A percentile compares a stretch with the other conserved stretches of the same genome.
Evolutionary conservation across 1,139 yeast species (phyloP).

Genomic region (Sugiyamaella castrensis): DNA sequence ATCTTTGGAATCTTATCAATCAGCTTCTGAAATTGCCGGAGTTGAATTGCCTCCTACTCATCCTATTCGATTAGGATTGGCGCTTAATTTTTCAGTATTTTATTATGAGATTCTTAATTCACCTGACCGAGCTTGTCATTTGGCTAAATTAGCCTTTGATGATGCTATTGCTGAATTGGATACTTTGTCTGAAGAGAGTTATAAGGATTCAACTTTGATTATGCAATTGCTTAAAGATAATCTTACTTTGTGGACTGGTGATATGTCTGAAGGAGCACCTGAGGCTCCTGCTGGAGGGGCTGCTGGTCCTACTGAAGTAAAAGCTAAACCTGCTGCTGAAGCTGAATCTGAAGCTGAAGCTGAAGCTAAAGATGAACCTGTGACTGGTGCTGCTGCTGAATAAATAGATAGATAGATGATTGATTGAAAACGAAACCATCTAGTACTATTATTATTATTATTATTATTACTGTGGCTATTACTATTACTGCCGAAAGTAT

Average conservation of each 20-base stretch:
- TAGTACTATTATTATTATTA: too few relatives aligned
- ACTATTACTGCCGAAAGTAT: too few relatives aligned
- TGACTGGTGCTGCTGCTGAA: neutral
- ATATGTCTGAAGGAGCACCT: constrained; percentile 83
- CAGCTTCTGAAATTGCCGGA: constrained; percentile 95
- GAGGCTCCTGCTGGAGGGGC: constrained; percentile 33
- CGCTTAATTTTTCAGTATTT: constrained; percentile 95
- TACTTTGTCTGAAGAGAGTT: constrained; percentile 94
- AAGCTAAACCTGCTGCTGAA: constrained; percentile 2
- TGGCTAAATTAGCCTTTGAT: constrained; percentile 98
- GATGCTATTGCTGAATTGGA: constrained; percentile 99
- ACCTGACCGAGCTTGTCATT: constrained; percentile 97
- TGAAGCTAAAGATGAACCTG: neutral
- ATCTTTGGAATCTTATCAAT: constrained; percentile 89
- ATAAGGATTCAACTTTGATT: constrained; percentile 95
- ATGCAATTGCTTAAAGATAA: constrained; percentile 99
- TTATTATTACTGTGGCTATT: too few relatives aligned
- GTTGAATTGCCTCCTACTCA: constrained; percentile 98
- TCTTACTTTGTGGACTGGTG: constrained; percentile 97
- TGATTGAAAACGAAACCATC: too few relatives aligned
- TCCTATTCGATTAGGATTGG: constrained; percentile 97
- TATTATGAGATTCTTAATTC: constrained; percentile 97
- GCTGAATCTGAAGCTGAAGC: neutral
- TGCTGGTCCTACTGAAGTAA: constrained; percentile 17
- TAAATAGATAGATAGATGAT: neutral